Evolutionary conservation across 441 rosid genomes (phyloP).

Genomic region (Pelargonium cotyledonis): DNA sequence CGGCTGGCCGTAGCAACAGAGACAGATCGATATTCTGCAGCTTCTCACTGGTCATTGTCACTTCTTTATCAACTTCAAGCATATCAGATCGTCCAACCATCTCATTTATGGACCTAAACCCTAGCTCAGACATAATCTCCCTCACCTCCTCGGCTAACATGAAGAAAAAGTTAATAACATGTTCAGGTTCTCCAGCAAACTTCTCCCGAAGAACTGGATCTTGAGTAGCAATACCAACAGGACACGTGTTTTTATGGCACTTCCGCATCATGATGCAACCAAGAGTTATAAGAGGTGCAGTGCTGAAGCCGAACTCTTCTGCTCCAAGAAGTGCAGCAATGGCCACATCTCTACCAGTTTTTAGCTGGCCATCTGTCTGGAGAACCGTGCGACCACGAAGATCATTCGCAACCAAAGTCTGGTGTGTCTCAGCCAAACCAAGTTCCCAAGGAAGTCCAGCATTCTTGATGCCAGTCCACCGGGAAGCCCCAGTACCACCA

Average conservation of each 20-base stretch:
- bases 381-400: constrained; percentile 97
- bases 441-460: constrained; percentile 99
- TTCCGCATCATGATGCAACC: constrained; percentile 99
- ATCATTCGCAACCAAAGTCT: constrained; percentile 97
- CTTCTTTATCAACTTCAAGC: constrained; percentile 97
- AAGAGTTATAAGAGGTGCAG: constrained; percentile 96
- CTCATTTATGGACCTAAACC: constrained; percentile 73
- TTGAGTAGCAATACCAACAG: constrained; percentile 99
- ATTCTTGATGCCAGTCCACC: constrained; percentile 99
- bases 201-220: constrained; percentile 98
- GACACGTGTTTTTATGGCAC: constrained; percentile 99
- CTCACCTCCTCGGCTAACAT: constrained; percentile 99
- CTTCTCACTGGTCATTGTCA: constrained; percentile 69
- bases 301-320: constrained; percentile 99
- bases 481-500: constrained; percentile 99
- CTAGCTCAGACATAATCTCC: constrained; percentile 95
- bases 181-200: constrained; percentile 99
- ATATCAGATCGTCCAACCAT: constrained; percentile 99
- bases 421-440: constrained; percentile 99
- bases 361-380: constrained; percentile 98
- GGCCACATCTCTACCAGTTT: constrained; percentile 99
- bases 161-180: constrained; percentile 95
- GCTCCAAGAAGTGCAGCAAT: constrained; percentile 99
- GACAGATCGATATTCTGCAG: constrained; percentile 90
- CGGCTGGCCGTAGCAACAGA: constrained; percentile 80